Conservation (phyloP, 768 basidiomycete species). For the Leucocoprinus birnbaumii region DNA sequence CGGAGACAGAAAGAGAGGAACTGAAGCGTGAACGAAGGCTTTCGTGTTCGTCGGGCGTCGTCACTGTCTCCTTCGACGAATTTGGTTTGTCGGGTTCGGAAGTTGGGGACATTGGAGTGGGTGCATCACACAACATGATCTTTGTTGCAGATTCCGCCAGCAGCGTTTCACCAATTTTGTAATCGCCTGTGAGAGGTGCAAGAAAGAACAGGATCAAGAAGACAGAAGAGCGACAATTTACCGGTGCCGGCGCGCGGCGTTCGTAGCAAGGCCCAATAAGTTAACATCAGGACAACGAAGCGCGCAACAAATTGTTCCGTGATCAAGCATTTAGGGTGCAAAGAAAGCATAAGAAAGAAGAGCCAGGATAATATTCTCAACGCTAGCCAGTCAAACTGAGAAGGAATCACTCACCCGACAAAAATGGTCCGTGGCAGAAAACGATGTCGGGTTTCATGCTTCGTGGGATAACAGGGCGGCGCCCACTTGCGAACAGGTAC, state of each 20-base stretch:
- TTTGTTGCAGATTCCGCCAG: slow-evolving; percentile 54
- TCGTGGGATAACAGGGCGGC: slow-evolving; percentile 58
- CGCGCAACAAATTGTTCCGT: background rate
- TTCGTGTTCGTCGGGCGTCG: slow-evolving; percentile 13
- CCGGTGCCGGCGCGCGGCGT: too few relatives aligned
- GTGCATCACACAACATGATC: slow-evolving; percentile 40
- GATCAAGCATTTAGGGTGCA: background rate
- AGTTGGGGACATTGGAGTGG: slow-evolving; percentile 20
- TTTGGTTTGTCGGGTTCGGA: slow-evolving; percentile 14
- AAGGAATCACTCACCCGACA: slow-evolving; percentile 35
- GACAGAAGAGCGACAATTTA: background rate
- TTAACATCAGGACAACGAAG: too few relatives aligned
- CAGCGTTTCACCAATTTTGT: slow-evolving; percentile 54
- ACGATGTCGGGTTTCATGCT: slow-evolving; percentile 63
- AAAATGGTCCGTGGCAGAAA: slow-evolving; percentile 65
- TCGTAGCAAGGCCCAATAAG: too few relatives aligned
- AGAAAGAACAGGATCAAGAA: background rate
- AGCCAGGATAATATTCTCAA: too few relatives aligned
- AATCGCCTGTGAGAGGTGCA: slow-evolving; percentile 47
- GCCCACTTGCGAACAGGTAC: slow-evolving; percentile 59
- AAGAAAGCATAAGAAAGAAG: too few relatives aligned
- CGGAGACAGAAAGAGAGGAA: slow-evolving; percentile 30
- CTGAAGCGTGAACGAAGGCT: slow-evolving; percentile 3
- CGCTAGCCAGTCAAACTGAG: too few relatives aligned
- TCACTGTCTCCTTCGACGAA: slow-evolving; percentile 14